Percentiles rank a stretch among this genome's conserved stretches.
These are phyloP conservation scores for Fusarium pseudoanthophilum DNA, from an alignment of 2,329 filamentous ascomycete species.

Conservation along the genomic window DNA sequence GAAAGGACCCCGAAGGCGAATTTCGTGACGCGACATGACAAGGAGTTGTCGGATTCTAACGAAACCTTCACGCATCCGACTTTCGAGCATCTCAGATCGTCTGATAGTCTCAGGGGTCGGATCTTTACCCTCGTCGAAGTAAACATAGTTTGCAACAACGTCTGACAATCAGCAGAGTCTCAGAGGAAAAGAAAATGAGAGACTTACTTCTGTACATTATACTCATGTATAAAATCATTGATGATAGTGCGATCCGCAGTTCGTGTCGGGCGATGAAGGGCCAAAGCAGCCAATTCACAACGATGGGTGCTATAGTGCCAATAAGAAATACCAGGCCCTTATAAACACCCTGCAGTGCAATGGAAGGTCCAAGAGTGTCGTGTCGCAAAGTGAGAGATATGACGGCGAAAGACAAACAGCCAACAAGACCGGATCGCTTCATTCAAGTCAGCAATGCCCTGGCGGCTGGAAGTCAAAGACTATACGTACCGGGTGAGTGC, in stretches of 20 bases:
- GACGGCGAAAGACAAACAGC: constrained; percentile 66
- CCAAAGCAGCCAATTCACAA: constrained; percentile 70
- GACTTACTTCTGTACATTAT: constrained; percentile 64
- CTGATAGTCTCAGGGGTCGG: constrained; percentile 63
- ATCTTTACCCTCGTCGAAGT: constrained; percentile 64
- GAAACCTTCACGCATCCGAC: constrained; percentile 68
- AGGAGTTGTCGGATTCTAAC: constrained; percentile 67
- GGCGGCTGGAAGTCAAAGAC: too few relatives aligned
- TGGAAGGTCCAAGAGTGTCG: constrained; percentile 45
- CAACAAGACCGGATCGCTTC: constrained; percentile 66
- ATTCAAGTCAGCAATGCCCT: constrained; percentile 17
- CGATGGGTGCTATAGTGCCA: constrained; percentile 63
- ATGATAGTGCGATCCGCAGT: constrained; percentile 63
- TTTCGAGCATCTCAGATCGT: constrained; percentile 67
- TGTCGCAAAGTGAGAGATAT: constrained; percentile 59
- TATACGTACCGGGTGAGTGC: constrained; percentile 59
- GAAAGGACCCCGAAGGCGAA: constrained; percentile 67
- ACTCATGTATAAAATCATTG: constrained; percentile 68
- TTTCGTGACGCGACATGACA: constrained; percentile 67
- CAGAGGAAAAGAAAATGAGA: too few relatives aligned
- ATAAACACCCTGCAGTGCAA: constrained; percentile 56
- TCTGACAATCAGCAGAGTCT: constrained; percentile 43
- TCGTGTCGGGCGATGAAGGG: constrained; percentile 70
- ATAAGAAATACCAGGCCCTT: constrained; percentile 63
- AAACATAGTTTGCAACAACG: constrained; percentile 67